A percentile compares a stretch with the other conserved stretches of the same genome.
These are phyloP conservation scores for Zymoseptoria passerinii DNA, from an alignment of 2,329 filamentous ascomycete genomes.

Conservation along the genomic window DNA sequence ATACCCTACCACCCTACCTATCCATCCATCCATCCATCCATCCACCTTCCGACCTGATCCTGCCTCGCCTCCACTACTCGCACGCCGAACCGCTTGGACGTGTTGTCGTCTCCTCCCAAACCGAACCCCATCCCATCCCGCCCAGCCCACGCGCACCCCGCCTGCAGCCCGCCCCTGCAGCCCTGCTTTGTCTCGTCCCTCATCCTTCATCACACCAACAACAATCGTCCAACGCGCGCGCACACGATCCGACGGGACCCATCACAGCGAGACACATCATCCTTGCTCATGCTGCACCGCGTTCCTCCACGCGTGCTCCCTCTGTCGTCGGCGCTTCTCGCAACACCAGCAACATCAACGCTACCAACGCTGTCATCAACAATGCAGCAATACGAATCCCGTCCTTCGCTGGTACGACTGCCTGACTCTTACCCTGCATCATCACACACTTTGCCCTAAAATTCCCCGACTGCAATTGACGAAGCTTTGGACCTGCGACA, in stretches of 20 bases:
- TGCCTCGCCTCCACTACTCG: neutral
- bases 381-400: neutral
- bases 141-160: neutral
- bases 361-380: neutral
- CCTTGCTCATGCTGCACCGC: neutral
- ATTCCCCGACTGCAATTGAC: slow-evolving; percentile 13
- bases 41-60: neutral
- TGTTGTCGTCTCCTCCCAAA: neutral
- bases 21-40: too few species aligned
- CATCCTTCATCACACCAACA: neutral
- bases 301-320: neutral
- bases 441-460: slow-evolving; percentile 2
- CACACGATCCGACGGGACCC: neutral
- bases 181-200: neutral
- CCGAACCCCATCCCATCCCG: neutral
- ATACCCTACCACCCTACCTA: neutral
- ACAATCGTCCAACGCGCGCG: neutral
- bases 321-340: neutral
- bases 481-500: slow-evolving; percentile 6
- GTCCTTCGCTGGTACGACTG: neutral
- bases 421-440: neutral
- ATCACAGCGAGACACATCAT: neutral
- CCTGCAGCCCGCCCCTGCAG: neutral
- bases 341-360: neutral
- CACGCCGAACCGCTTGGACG: too few species aligned